Base-by-base conservation (phyloP, 2,329 filamentous ascomycete species). In the Penicillium sp. region DNA sequence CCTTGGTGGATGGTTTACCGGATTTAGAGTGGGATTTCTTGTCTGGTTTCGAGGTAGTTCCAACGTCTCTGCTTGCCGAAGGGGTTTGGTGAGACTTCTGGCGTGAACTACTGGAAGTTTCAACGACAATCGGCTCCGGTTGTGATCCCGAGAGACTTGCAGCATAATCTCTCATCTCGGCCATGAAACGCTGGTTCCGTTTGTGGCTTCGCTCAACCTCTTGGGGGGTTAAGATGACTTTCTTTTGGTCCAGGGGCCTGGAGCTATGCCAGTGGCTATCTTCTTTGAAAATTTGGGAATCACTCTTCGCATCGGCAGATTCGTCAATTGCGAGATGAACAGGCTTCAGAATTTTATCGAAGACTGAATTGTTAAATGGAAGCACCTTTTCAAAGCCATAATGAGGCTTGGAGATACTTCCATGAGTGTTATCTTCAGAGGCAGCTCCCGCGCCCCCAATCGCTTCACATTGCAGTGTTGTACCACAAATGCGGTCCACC, bases 121-220 rank as follows among this genome's bases (percentile, higher is more conserved):
- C 57, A 47, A 52, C 49, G 25, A 61, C 21, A 13, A 61, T 56
- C 17, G 50, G 49, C 12, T 61, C 59, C 12, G 45, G 37, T 7
- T 53, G 37, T 25, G 50, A 48, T n/a, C 37, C 42, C 0, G 86
- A 89, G 47, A 91, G 77, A 71, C 87, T 90, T 13, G 86, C 86
- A 2, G 89, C 86, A 69, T 91, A 92, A 1, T 81, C 78, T 29
- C 81, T 80, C 73, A 89, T 89, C 58, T 89, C 86, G 1, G 82
- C 81, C 83, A 89, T 88, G 67, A 85, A 86, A 51, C 78, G 79
- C 65, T 91, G 88, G 45, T 88, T 86, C 74, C 63, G 75, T 46
- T 42, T 60, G n/a, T 43, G 48, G 13, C 5, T 13, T 67, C 65
- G 69, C 76, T 15, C 57, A 47, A 38, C 51, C 58, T 63, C 57